A percentile compares a stretch with the other conserved stretches of the same genome.
phyloP scores from a whole-genome alignment of 192 early-diverging fungal genomes.

The Entophlyctis helioformis region DNA sequence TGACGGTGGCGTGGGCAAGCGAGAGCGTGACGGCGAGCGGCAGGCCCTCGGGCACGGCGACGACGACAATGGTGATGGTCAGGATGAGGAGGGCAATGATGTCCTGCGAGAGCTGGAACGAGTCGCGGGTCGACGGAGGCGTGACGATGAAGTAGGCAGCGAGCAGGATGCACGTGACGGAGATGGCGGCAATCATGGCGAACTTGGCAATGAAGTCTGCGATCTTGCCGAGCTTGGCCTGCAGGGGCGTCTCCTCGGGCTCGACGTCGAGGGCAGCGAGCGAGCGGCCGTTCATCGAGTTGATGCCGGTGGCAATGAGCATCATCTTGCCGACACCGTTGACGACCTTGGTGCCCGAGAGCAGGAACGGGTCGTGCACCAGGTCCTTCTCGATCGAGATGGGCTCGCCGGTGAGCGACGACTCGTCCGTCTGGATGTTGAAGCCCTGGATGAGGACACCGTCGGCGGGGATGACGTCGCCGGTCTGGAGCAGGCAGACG shows the following conservation, averaged over 20 bases:
- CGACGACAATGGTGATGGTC: constrained; percentile 88
- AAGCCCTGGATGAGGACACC: constrained; percentile 69
- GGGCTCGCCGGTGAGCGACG: constrained; percentile 84
- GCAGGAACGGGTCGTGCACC: constrained; percentile 65
- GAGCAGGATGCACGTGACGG: constrained; percentile 77
- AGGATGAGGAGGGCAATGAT: constrained; percentile 65
- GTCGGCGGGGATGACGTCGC: constrained; percentile 87
- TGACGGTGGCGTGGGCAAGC: constrained; percentile 83
- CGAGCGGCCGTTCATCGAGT: constrained; percentile 81
- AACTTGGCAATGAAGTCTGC: constrained; percentile 92
- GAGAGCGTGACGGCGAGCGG: constrained; percentile 95
- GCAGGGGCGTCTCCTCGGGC: constrained; percentile 80
- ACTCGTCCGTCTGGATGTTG: constrained; percentile 81
- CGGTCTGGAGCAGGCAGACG: constrained; percentile 71
- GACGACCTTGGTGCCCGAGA: constrained; percentile 85
- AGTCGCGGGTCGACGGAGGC: no score
- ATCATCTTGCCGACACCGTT: constrained; percentile 83
- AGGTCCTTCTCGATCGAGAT: constrained; percentile 75
- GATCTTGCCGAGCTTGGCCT: constrained; percentile 77
- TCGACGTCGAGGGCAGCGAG: constrained; percentile 83
- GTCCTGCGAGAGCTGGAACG: not conserved
- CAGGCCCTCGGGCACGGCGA: constrained; percentile 89
- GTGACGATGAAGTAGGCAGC: constrained; percentile 74
- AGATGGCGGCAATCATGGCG: constrained; percentile 65
- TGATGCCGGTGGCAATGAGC: constrained; percentile 68